Evolutionary conservation across 345 rosid genomes (phyloP).

Genomic region (Citrus trifoliata): DNA sequence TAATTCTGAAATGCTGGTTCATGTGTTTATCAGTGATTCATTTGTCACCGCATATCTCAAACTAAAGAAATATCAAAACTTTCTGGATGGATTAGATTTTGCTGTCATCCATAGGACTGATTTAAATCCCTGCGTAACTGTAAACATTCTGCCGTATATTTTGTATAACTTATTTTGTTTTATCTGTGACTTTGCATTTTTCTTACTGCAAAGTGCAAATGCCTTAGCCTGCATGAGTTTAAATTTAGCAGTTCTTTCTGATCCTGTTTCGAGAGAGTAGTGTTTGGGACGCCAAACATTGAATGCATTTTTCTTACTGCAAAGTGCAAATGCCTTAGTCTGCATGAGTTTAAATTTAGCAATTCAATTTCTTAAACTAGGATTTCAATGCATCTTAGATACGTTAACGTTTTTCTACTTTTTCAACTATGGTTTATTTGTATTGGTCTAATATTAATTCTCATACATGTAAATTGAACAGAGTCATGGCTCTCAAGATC

Average conservation of each 20-base stretch:
- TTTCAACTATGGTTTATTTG: neutral
- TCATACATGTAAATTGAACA: conserved; percentile 15
- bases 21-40: neutral
- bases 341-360: too few species aligned
- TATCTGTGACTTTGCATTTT: neutral
- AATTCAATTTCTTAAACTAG: neutral
- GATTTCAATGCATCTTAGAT: neutral
- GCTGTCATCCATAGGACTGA: neutral
- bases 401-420: neutral
- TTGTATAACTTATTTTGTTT: neutral
- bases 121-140: neutral
- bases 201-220: neutral
- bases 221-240: neutral
- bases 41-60: neutral
- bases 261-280: neutral
- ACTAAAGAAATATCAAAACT: neutral
- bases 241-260: neutral
- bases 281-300: neutral
- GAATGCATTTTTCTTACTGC: too few species aligned
- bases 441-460: neutral
- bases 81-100: neutral
- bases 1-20: too few species aligned
- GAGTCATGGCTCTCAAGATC: conserved; percentile 72
- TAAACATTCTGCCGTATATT: neutral
- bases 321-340: too few species aligned